These are phyloP conservation scores for Coemansia sp. DNA, from an alignment of 192 early-diverging fungal genomes.

Conservation along the genomic window DNA sequence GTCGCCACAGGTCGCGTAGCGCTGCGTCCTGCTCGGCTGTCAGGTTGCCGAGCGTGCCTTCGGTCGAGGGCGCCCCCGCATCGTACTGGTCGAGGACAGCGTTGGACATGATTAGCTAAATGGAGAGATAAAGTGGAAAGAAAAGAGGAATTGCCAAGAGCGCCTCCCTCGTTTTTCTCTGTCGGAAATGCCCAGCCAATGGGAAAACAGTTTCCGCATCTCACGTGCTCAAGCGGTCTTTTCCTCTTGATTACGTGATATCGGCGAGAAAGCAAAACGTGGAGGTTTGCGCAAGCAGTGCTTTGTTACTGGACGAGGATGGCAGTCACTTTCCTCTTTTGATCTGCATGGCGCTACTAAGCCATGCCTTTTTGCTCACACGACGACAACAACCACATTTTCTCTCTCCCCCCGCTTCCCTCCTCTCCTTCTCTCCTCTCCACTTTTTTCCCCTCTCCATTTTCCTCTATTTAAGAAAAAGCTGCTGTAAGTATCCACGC, in stretches of 20 bases:
- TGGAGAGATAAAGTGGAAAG: not conserved
- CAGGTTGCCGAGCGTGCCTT: slow-evolving; percentile 53
- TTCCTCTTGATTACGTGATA: not conserved
- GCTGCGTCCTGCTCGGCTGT: slow-evolving; percentile 41
- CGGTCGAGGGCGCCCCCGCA: slow-evolving; percentile 31
- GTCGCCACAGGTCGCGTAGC: slow-evolving; percentile 55
- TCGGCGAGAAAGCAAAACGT: not conserved
- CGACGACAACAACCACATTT: too few species aligned
- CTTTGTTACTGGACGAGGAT: not conserved
- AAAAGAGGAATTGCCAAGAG: not conserved
- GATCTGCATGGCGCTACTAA: not conserved
- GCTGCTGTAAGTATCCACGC: not conserved
- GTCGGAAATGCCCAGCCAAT: too few species aligned
- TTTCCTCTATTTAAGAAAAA: not conserved
- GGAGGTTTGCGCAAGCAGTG: slow-evolving; percentile 4
- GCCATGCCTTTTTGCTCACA: slow-evolving; percentile 2
- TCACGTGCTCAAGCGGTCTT: not conserved
- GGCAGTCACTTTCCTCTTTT: not conserved
- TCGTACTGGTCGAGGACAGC: slow-evolving; percentile 43
- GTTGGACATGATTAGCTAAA: slow-evolving; percentile 15
- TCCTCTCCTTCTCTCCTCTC: not conserved
- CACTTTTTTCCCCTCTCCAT: not conserved
- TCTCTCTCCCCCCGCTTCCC: not conserved
- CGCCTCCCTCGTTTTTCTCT: too few species aligned
- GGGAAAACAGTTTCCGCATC: not conserved